Base-by-base conservation (phyloP, 495 filamentous ascomycete genomes). In the Neurospora pannonica region DNA sequence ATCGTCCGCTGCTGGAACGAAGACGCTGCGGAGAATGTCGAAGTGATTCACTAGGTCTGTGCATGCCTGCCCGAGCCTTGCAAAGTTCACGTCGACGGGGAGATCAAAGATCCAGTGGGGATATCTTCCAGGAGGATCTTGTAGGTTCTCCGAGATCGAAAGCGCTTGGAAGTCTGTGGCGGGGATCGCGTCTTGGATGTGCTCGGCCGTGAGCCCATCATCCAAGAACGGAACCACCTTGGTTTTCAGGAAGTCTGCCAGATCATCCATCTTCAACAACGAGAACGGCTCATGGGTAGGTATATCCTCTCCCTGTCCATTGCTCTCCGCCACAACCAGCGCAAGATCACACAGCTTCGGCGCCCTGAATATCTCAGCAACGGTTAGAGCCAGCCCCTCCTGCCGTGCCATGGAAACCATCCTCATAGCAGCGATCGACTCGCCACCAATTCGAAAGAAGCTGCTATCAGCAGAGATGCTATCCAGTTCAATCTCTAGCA, bases 401-500 rank as follows among this genome's bases (percentile, higher is more conserved):
- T 75, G 77, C 38, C 84, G 87, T 34, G 87, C 86, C 70, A 85
- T 85, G 10, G 88, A 85, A n/a, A 89, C 90, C 62, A 92, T 82
- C 74, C 87, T 88, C 86, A 93, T 93, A 0, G 90, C 90, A 10
- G 87, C 87, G 72, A 93, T 89, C 0, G 90, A 92, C 77, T 93
- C 91, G 39, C 91, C 91, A 17, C 91, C 91, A 15, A 91, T 82
- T 5, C 82, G 84, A 73, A 93, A 84, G 79, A 93, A 93, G 75
- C 85, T 88, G 75, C 90, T 85, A 28, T 88, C 81, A n/a, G 87
- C 73, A 0, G 83, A 80, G 62, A 92, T 88, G 37, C 40, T 21
- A 0, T 75, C 77, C 9, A 74, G 31, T 2, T 75, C 38, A 3
- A 84, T 38, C 43, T 75, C 75, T 7, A 85, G 75, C 0, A 79